Evolutionary conservation across 352 stramenopile genomes (phyloP).

Genomic region (Blastocystis sp.): DNA sequence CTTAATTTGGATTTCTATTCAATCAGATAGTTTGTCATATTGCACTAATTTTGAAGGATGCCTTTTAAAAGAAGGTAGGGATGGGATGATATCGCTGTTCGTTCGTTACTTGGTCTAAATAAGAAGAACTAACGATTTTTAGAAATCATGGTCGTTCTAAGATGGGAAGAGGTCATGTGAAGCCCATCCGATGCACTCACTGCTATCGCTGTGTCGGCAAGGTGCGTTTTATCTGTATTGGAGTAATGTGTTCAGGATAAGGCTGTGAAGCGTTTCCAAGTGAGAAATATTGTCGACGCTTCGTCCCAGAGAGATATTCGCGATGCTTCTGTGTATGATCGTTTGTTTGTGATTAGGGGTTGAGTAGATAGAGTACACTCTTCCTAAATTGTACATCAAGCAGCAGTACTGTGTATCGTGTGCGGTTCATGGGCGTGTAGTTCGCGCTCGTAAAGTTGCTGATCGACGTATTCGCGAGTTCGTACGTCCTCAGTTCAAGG

Average conservation of each 20-base stretch:
- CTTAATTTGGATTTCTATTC: background rate
- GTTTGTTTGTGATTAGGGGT: background rate
- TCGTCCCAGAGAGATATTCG: constrained; percentile 95
- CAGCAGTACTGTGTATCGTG: constrained; percentile 99
- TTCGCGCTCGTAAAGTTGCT: constrained; percentile 87
- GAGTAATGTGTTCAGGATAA: constrained; percentile 71
- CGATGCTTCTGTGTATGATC: constrained; percentile 91
- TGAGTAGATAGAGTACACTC: constrained; percentile 78
- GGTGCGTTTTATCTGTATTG: background rate
- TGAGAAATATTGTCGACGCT: constrained; percentile 77
- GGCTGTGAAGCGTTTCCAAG: constrained; percentile 83
- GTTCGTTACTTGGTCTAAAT: background rate
- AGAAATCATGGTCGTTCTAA: constrained; percentile 61
- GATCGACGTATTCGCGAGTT: constrained; percentile 81
- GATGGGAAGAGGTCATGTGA: constrained; percentile 60
- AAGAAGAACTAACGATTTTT: background rate
- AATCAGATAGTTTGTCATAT: background rate
- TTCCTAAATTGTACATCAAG: constrained; percentile 99
- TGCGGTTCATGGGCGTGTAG: constrained; percentile 96
- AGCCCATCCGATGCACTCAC: constrained; percentile 44
- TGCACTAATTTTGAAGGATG: constrained; percentile 9
- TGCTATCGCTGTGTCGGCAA: constrained; percentile 45
- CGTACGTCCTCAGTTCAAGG: constrained; percentile 52
- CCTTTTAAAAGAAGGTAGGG: constrained; percentile 56
- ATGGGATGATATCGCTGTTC: background rate